Percentiles rank a stretch among this genome's conserved stretches.
Conservation (phyloP, 306 rosid genomes). For the Cucurbita maxima region DNA sequence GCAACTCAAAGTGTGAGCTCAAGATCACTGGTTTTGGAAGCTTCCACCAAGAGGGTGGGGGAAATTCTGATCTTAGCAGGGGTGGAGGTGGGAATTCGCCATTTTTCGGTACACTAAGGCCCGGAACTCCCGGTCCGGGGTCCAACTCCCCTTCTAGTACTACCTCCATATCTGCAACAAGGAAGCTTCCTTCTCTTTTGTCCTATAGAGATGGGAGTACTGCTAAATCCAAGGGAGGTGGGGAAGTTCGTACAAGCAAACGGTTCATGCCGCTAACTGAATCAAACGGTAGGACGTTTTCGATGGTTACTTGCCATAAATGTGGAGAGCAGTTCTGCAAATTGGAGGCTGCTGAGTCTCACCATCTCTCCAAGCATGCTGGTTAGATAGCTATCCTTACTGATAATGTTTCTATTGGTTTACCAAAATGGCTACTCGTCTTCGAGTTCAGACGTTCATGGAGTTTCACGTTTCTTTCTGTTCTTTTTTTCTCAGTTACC, state of each 20-base stretch:
- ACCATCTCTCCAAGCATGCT: constrained; percentile 88
- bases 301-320: constrained; percentile 53
- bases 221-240: constrained; percentile 12
- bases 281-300: constrained; percentile 24
- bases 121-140: constrained; percentile 86
- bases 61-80: not conserved
- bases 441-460: not conserved
- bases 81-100: constrained; percentile 25
- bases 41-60: constrained; percentile 39
- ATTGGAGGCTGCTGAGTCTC: constrained; percentile 87
- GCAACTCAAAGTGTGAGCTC: constrained; percentile 82
- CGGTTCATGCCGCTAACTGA: constrained; percentile 40
- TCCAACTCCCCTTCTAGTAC: constrained; percentile 45
- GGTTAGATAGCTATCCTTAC: constrained; percentile 19
- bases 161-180: constrained; percentile 43
- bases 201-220: constrained; percentile 35
- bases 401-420: not conserved
- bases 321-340: constrained; percentile 73
- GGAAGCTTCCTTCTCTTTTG: constrained; percentile 40
- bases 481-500: constrained; percentile 37
- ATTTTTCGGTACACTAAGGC: constrained; percentile 57
- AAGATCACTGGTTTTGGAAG: constrained; percentile 67
- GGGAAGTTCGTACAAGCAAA: constrained; percentile 36
- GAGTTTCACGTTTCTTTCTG: not conserved
- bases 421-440: not conserved